A percentile compares a stretch with the other conserved stretches of the same genome.
Conservation (phyloP, 2,329 filamentous ascomycete species). For the Didymella keratinophila region DNA sequence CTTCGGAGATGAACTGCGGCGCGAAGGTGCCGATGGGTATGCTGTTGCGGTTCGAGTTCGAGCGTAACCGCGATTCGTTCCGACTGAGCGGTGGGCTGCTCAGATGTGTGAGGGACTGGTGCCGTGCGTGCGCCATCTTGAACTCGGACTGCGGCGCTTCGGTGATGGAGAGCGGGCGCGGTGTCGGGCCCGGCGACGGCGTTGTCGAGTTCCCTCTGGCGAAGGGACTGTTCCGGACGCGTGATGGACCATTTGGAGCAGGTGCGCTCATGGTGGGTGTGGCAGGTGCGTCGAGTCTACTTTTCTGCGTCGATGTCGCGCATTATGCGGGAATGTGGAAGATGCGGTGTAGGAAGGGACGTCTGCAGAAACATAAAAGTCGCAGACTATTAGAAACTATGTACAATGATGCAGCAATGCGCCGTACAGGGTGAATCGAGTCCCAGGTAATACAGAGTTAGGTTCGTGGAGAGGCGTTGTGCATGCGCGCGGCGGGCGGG, state of each 20-base stretch:
- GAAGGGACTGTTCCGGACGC: slow-evolving; percentile 75
- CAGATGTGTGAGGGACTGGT: slow-evolving; percentile 69
- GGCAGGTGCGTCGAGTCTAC: slow-evolving; percentile 36
- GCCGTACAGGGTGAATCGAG: slow-evolving; percentile 20
- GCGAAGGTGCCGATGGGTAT: slow-evolving; percentile 85
- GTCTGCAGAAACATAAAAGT: slow-evolving; percentile 20
- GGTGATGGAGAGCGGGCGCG: slow-evolving; percentile 68
- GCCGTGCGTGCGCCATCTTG: slow-evolving; percentile 67
- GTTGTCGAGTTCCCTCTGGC: slow-evolving; percentile 68
- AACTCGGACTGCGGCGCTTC: slow-evolving; percentile 47
- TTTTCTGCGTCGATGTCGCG: slow-evolving; percentile 25
- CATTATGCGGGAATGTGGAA: slow-evolving; percentile 40
- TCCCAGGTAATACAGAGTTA: slow-evolving; percentile 23
- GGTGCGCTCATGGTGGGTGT: slow-evolving; percentile 60
- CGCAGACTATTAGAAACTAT: slow-evolving; percentile 32
- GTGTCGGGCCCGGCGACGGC: slow-evolving; percentile 72
- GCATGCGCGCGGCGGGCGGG: slow-evolving; percentile 20
- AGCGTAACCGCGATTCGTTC: slow-evolving; percentile 54
- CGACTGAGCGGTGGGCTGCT: slow-evolving; percentile 43
- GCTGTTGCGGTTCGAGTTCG: slow-evolving; percentile 71
- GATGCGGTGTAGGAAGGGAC: slow-evolving; percentile 17
- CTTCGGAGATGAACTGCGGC: slow-evolving; percentile 91
- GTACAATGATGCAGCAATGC: slow-evolving; percentile 36
- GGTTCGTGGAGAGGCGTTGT: slow-evolving; percentile 17
- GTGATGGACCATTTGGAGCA: slow-evolving; percentile 70